Conservation (phyloP, 192 early-diverging fungal genomes). For the Gonapodya sp. region DNA sequence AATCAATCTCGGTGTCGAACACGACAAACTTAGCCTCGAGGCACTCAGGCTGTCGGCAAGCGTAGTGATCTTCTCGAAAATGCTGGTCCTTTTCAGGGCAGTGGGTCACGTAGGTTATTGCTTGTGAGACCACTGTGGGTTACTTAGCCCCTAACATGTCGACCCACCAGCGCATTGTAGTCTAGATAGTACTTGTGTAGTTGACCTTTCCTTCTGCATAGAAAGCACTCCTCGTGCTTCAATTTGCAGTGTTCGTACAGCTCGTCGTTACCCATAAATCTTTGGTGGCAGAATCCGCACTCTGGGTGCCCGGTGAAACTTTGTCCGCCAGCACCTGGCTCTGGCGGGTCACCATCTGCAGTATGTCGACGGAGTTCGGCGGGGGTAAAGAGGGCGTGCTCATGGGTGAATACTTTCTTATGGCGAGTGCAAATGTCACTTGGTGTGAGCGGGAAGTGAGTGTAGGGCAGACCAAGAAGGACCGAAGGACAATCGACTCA, state of each 20-base stretch:
- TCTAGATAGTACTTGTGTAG: conserved; percentile 80
- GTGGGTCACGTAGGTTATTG: too few relatives aligned
- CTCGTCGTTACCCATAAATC: conserved; percentile 87
- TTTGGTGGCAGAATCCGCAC: conserved; percentile 75
- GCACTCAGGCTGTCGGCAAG: conserved; percentile 71
- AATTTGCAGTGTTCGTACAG: conserved; percentile 90
- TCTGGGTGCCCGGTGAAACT: conserved; percentile 74
- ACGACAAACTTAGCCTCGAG: conserved; percentile 93
- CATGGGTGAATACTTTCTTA: conserved; percentile 90
- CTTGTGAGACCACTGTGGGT: too few relatives aligned
- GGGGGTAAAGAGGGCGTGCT: conserved; percentile 75
- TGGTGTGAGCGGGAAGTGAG: conserved; percentile 6
- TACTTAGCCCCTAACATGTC: too few relatives aligned
- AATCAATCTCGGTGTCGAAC: conserved; percentile 82
- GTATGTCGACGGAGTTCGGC: conserved; percentile 69
- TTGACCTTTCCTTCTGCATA: conserved; percentile 65
- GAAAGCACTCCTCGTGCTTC: conserved; percentile 88
- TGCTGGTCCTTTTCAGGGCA: conserved; percentile 57
- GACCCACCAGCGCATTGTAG: conserved; percentile 65
- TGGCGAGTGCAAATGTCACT: conserved; percentile 80
- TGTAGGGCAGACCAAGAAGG: conserved; percentile 10
- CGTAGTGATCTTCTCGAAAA: conserved; percentile 69
- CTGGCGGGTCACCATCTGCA: conserved; percentile 50
- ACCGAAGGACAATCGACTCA: conserved; percentile 23
- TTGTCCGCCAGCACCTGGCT: conserved; percentile 10